Base-by-base conservation (phyloP, 495 filamentous ascomycete species). In the Penicillium pancosmium region DNA sequence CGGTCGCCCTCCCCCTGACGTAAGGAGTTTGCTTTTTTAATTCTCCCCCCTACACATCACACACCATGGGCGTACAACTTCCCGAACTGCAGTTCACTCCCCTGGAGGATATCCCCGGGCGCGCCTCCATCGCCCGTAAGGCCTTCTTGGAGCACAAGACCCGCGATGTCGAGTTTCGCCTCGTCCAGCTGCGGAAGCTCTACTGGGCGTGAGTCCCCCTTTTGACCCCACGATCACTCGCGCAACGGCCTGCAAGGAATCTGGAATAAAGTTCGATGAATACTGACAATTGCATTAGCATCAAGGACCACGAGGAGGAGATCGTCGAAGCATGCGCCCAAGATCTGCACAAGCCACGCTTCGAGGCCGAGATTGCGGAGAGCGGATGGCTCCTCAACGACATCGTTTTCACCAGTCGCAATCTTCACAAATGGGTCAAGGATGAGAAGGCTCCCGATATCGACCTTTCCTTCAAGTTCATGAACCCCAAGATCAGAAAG, bases 101-200 rank as follows among this genome's bases (percentile, higher is more conserved):
- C 9, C 61, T 89, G 50, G 89, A 90, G 31, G 73, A 73, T 53
- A 91, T 97, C 63, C 76, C 85, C 15, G 65, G 64, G 56, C 83
- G 86, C 43, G 79, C 82, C 67, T 79, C 81, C 57, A 78, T 73
- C 10, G 73, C 84, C 11, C 84, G 85, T 67, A 73, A 79, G 53
- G 80, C 87, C 19, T 98, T 91, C 78, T 77, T 80, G 60, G 79
- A 89, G 13, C 86, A 93, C 72, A 90, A 89, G 78, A 96, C 91
- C 4, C 89, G 89, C 66, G 81, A 88, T 53, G 68, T 97, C 55
- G 83, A 89, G 63, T 98, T 89, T 80, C 84, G 94, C 52, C 80
- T 92, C 51, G 76, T 83, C 16, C 93, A 97, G 80, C 86, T 97
- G 38, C 88, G 92, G 50, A 93, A 91, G 79, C 87, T 97, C 44